Percentiles rank a stretch among this genome's conserved stretches.
Conservation (phyloP, 495 filamentous ascomycete genomes). For the Neurospora sp. region DNA sequence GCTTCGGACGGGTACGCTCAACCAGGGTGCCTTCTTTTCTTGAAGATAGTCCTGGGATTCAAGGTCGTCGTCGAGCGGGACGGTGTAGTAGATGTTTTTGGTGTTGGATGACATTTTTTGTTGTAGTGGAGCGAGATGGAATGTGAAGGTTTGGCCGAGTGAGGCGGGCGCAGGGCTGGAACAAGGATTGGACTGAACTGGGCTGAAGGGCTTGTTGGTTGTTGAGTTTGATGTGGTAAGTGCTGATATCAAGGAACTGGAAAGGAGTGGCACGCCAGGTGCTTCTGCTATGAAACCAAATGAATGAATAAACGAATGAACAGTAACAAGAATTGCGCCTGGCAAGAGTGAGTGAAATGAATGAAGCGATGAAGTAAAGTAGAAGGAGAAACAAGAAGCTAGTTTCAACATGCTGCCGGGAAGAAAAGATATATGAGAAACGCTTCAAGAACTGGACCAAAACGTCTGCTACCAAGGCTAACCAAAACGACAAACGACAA, state of each 20-base stretch:
- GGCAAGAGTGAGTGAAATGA: not conserved
- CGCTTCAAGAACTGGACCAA: not conserved
- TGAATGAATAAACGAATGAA: not conserved
- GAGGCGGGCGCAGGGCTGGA: not conserved
- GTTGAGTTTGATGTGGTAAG: not conserved
- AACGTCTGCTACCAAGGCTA: not conserved
- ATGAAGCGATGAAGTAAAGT: not conserved
- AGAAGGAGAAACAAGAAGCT: not conserved
- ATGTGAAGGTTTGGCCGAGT: not conserved
- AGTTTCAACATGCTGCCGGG: no score
- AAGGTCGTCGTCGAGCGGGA: conserved; percentile 29
- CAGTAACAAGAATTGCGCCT: not conserved
- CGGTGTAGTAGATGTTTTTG: conserved; percentile 14
- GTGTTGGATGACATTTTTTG: not conserved
- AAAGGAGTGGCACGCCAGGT: not conserved
- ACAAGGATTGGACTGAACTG: not conserved
- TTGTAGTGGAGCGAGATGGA: not conserved
- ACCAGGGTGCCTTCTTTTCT: conserved; percentile 15
- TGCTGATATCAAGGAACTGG: not conserved
- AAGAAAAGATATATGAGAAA: not conserved
- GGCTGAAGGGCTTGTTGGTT: not conserved
- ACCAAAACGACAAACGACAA: not conserved
- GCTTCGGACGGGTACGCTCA: not conserved
- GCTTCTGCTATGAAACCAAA: not conserved
- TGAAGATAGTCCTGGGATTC: conserved; percentile 12